Evolutionary conservation across 2,329 filamentous ascomycete species (phyloP), one percentile per base, ranked within the genome.

Genomic region (Macrophomina phaseolina): DNA sequence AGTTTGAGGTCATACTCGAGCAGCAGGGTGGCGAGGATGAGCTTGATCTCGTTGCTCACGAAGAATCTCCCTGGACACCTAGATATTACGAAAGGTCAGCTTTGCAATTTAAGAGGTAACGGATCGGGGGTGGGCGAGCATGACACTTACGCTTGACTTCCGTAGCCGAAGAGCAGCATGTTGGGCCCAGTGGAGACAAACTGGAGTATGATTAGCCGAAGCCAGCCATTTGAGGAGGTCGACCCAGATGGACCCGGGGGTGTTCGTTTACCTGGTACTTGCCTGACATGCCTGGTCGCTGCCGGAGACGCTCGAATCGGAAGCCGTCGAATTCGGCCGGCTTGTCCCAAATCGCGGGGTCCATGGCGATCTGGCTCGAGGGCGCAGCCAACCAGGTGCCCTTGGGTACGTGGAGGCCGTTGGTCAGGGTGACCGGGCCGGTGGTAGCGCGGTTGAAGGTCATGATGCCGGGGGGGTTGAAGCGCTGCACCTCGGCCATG

Each of bases 11-110:
- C 65, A 32, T 40, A 67, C 23, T 63, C 65, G 1, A 49, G 42
- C 45, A 67, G 56, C 53, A 67, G 28, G 34, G 46, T 61, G 18
- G 51, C 36, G 34, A 65, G 52, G 32, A 60, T 67, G 23, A 83
- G 75, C 74, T 84, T 83, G 69, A 84, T 80, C 71, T 80, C 80
- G 69, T 81, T 81, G 34, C 76, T 73, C 16, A 81, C 82, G 69
- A 84, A 83, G 74, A 84, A 85, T 14, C 83, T 77, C 2, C 83
- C 83, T 0, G 83, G 83, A 56, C 83, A 84, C 18, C 46, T 48
- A 18, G 11, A 18, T 18, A 4, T 48, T 49, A 23, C 46, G 46
- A 23, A 8, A 23, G n/a, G 23, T 11, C 2, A 49, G 46, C 23
- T 2, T 23, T 23, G 23, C 23, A 23, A 23, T 23, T 23, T 49